Conservation (phyloP, 495 filamentous ascomycete species). For the Platismatia glauca region DNA sequence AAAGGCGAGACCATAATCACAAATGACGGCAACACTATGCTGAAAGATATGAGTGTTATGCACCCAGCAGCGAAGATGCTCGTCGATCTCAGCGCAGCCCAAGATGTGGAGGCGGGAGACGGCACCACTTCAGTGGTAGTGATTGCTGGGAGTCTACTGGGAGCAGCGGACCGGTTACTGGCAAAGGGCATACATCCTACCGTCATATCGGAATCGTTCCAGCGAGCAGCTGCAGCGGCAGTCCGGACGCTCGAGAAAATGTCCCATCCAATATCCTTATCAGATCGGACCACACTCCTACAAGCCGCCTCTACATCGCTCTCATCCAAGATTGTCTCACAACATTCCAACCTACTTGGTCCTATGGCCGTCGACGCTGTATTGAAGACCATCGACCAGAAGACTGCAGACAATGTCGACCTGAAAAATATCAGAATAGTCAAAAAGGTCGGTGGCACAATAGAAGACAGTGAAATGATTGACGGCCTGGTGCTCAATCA, state of each 20-base stretch:
- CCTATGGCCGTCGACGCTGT: slow-evolving; percentile 97
- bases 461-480: slow-evolving; percentile 95
- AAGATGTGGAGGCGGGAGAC: slow-evolving; percentile 97
- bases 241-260: slow-evolving; percentile 89
- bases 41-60: slow-evolving; percentile 97
- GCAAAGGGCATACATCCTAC: slow-evolving; percentile 89
- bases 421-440: slow-evolving; percentile 91
- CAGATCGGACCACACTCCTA: slow-evolving; percentile 79
- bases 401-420: slow-evolving; percentile 93
- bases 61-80: slow-evolving; percentile 98
- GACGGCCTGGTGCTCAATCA: slow-evolving; percentile 93
- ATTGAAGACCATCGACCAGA: slow-evolving; percentile 85
- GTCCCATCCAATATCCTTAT: slow-evolving; percentile 85
- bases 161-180: slow-evolving; percentile 83
- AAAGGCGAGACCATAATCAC: slow-evolving; percentile 98
- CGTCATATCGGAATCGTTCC: slow-evolving; percentile 95
- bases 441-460: slow-evolving; percentile 96
- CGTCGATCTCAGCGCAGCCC: slow-evolving; percentile 90
- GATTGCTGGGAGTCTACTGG: slow-evolving; percentile 87
- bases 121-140: slow-evolving; percentile 98
- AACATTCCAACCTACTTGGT: slow-evolving; percentile 84
- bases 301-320: slow-evolving; percentile 96
- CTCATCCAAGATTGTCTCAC: slow-evolving; percentile 96
- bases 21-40: slow-evolving; percentile 98
- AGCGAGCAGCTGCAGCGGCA: slow-evolving; percentile 79